Evolutionary conservation across 768 basidiomycete species (phyloP), one percentile per base, ranked within the genome.

Genomic region (Panaeolus cyanescens): DNA sequence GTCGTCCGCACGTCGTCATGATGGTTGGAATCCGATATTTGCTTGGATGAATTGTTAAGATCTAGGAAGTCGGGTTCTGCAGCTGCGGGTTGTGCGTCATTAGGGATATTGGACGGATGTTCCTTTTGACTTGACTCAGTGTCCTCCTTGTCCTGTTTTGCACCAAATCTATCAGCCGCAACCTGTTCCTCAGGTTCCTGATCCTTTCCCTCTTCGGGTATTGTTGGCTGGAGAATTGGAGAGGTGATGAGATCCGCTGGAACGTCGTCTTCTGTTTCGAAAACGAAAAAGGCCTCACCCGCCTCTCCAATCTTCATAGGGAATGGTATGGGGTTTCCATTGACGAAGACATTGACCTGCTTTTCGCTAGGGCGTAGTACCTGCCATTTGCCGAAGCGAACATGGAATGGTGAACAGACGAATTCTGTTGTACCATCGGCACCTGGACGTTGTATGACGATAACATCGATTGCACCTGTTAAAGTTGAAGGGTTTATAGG

Each of bases 251-350:
- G 86, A 71, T 95, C 92, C 53, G 86, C 90, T 3, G 97, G 96
- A 31, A 99, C 89, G 61, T 98, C 95, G 36, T 90, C 93, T 37
- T 96, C 93, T 0, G 96, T 98, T 75, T 99, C 96, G 66, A 99
- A 94, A 37, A 99, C 91, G 70, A 99, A 99, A 82, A 99, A 99
- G 0, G 96, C 97, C 76, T 99, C 97, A 4, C 97, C 97, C 1
- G 97, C 95, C 61, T 99, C 97, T 37, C 95, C 96, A 63, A 99
- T 95, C 81, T 99, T 99, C 97, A 99, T 99, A 74, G 83, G 84
- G 74, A 93, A 99, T 0, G 96, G 96, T 59, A 95, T 90, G 42
- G 84, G 82, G 66, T 87, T 80, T 37, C 91, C 93, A 75, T 97
- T 96, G 68, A 99, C 88, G 55, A 86, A 85, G 32, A 99, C 85